Conservation (phyloP, 306 rosid species). For the Echinosophora koreensis region DNA sequence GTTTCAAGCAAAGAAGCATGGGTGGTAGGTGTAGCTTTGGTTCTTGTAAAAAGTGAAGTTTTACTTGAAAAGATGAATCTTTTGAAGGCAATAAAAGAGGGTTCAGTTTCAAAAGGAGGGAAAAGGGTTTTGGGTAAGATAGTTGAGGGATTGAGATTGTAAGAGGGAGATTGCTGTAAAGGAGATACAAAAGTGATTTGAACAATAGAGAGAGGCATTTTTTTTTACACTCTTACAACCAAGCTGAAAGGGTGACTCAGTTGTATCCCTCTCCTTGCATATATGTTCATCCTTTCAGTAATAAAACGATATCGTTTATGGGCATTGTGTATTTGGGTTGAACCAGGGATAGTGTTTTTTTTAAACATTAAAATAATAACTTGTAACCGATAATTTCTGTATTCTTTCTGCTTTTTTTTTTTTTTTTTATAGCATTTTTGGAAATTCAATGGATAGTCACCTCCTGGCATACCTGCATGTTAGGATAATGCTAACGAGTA, state of each 20-base stretch:
- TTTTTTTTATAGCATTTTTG: too few species aligned
- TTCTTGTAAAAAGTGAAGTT: constrained; percentile 26
- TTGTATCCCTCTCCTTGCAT: background rate
- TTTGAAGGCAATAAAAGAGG: constrained; percentile 48
- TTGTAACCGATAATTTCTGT: too few species aligned
- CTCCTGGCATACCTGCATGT: too few species aligned
- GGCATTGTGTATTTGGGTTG: too few species aligned
- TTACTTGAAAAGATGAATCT: constrained; percentile 46
- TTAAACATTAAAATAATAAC: too few species aligned
- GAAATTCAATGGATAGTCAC: too few species aligned
- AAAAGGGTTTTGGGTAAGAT: constrained; percentile 62
- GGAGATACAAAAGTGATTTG: constrained; percentile 54
- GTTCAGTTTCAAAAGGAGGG: constrained; percentile 42
- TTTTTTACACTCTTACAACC: constrained; percentile 23
- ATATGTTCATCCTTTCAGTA: background rate
- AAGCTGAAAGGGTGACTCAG: background rate
- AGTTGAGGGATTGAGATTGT: constrained; percentile 32
- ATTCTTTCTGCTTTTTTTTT: too few species aligned
- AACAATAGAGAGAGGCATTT: constrained; percentile 70
- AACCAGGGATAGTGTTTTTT: too few species aligned
- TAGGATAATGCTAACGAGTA: too few species aligned
- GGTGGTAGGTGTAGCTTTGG: constrained; percentile 15
- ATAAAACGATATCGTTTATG: background rate
- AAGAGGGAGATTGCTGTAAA: constrained; percentile 43
- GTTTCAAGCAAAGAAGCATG: constrained; percentile 81